Conservation (phyloP, 495 filamentous ascomycete genomes). For the Aspergillus sclerotioniger region DNA sequence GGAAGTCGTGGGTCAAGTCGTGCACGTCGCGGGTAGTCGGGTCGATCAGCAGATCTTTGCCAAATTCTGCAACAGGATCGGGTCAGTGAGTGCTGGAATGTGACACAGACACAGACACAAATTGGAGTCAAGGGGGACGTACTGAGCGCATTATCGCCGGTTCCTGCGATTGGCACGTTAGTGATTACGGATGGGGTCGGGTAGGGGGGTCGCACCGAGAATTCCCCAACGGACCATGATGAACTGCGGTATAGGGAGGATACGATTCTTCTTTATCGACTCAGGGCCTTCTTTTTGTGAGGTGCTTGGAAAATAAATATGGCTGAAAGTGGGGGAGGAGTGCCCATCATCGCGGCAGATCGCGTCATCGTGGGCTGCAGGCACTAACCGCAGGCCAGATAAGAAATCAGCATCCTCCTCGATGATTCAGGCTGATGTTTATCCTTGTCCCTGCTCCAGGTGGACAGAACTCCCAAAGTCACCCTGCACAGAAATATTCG, state of each 20-base stretch:
- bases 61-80: constrained; percentile 49
- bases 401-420: no score
- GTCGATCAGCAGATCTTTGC: constrained; percentile 69
- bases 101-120: background rate
- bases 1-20: constrained; percentile 2
- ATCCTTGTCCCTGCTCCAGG: no score
- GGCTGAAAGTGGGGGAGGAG: no score
- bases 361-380: no score
- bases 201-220: background rate
- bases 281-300: background rate
- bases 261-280: no score
- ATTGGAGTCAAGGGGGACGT: background rate
- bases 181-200: background rate
- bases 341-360: no score
- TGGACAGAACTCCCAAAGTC: no score
- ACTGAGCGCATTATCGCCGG: constrained; percentile 10
- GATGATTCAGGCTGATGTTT: no score
- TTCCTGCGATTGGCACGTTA: background rate
- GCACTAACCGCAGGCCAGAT: no score
- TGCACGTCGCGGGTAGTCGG: constrained; percentile 50
- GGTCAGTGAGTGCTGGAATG: background rate
- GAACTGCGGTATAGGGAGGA: no score
- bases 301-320: no score
- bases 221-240: constrained; percentile 12
- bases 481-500: no score